phyloP scores from a whole-genome alignment of 2,329 filamentous ascomycete species.

The Stemphylium vesicarium region DNA sequence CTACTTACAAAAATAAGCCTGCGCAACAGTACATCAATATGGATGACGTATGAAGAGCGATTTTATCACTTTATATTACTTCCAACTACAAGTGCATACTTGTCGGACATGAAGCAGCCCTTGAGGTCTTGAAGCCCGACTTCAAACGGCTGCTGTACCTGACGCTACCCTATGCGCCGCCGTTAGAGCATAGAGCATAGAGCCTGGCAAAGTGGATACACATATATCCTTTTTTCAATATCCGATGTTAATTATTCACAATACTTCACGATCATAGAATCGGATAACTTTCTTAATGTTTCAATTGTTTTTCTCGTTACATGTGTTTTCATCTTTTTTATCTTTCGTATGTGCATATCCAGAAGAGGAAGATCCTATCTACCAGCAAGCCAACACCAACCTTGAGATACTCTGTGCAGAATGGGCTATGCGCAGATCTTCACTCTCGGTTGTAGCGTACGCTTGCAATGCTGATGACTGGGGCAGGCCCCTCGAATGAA shows the following conservation, averaged over 20 bases:
- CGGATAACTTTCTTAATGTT: neutral
- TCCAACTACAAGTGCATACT: neutral
- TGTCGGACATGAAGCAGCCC: neutral
- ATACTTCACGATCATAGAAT: neutral
- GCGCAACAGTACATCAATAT: neutral
- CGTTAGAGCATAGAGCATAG: neutral
- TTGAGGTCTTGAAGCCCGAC: neutral
- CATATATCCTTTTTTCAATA: neutral
- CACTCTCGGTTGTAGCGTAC: neutral
- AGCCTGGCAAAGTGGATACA: neutral
- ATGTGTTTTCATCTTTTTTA: constrained; percentile 19
- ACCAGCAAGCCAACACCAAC: constrained; percentile 12
- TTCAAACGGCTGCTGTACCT: neutral
- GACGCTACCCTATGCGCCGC: neutral
- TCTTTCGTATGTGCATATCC: constrained; percentile 10
- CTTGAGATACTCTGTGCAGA: constrained; percentile 1
- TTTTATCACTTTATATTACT: no score
- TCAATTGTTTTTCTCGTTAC: constrained; percentile 21
- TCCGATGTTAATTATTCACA: neutral
- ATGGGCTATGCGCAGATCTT: neutral
- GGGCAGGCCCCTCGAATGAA: neutral
- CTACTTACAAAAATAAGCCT: neutral
- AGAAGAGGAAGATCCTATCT: constrained; percentile 2
- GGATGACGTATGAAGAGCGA: neutral
- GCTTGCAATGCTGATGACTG: neutral